A percentile compares a stretch with the other conserved stretches of the same genome.
These are phyloP conservation scores for Suillus sp. DNA, from an alignment of 768 basidiomycete genomes.

Conservation along the genomic window DNA sequence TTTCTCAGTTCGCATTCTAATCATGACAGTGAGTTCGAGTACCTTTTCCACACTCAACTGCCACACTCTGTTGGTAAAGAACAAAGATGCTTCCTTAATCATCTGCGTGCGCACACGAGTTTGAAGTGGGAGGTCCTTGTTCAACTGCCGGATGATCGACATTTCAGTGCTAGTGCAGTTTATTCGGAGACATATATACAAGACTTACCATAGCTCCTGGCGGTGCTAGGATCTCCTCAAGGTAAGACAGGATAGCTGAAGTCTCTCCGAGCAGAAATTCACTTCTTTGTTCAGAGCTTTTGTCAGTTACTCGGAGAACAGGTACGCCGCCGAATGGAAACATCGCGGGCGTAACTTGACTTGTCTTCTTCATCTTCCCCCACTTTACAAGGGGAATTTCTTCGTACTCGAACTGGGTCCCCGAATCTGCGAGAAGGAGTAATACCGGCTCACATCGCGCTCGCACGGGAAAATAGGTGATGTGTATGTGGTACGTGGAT, in stretches of 20 bases:
- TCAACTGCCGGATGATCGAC: not conserved
- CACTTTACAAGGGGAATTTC: slow-evolving; percentile 21
- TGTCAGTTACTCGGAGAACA: slow-evolving; percentile 25
- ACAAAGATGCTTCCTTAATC: slow-evolving; percentile 29
- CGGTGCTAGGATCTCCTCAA: slow-evolving; percentile 25
- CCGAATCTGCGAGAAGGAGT: slow-evolving; percentile 28
- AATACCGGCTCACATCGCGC: slow-evolving; percentile 31
- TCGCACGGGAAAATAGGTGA: slow-evolving; percentile 27
- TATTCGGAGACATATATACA: not conserved
- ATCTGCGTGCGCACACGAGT: slow-evolving; percentile 20
- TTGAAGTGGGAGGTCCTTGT: slow-evolving; percentile 22
- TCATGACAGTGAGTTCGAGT: not conserved
- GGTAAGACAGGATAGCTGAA: slow-evolving; percentile 26
- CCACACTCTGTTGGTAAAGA: slow-evolving; percentile 19
- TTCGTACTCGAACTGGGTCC: slow-evolving; percentile 24
- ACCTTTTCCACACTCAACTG: slow-evolving; percentile 17
- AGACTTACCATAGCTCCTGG: slow-evolving; percentile 19
- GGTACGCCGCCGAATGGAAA: slow-evolving; percentile 31
- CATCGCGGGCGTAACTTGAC: slow-evolving; percentile 19
- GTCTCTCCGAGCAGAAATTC: slow-evolving; percentile 29
- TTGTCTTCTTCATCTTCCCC: slow-evolving; percentile 19
- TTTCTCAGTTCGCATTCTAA: not conserved
- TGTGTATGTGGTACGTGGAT: slow-evolving; percentile 16
- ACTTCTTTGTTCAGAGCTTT: slow-evolving; percentile 8
- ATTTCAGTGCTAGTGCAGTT: not conserved